Evolutionary conservation across 2,329 filamentous ascomycete species (phyloP), one percentile per base, ranked within the genome.

Genomic region (Diaporthe citriasiana): DNA sequence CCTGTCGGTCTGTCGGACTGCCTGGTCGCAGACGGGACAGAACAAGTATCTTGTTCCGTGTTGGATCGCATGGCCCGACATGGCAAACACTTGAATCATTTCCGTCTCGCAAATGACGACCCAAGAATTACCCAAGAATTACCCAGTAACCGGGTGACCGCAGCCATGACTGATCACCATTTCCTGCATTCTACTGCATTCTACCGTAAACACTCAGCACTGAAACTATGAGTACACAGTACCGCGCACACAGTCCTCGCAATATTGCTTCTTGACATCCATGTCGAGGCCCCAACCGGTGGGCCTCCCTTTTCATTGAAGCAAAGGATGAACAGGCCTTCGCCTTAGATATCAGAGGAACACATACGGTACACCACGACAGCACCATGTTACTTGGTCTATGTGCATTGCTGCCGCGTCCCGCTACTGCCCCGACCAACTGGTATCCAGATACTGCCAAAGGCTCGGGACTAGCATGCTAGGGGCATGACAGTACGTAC

Each of bases 91-190:
- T 47, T 65, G 42, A 50, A 65, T 65, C 60, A 50, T 65, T 65
- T 45, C 60, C 60, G 60, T 50, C 60, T 65, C 35, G 60, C 60
- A 65, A 65, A 50, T 66, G 42, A 50, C 42, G 60, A 35, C 17
- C 60, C 60, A 45, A 66, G 42, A 38, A 66, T 51, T 66, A 35
- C 17, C 60, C 60, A 45, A 66, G 42, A 38, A 66, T 51, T 66
- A 35, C 30, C 60, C 42, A 50, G 60, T 38, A 25, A 66, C 60
- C 60, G 60, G 60, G 60, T 66, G 60, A 51, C 60, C 42, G 60
- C 60, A 66, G 60, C 57, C 60, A 66, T 50, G 60, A 50, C 60
- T 65, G 60, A 65, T 65, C 60, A 65, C 42, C 60, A 65, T 47
- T 35, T 65, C 9, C 42, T 50, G 60, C 60, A 35, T 35, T 47